A percentile compares a stretch with the other conserved stretches of the same genome.
These are phyloP conservation scores for Ogataea methanolica DNA, from an alignment of 805 yeast genomes.

Conservation along the genomic window DNA sequence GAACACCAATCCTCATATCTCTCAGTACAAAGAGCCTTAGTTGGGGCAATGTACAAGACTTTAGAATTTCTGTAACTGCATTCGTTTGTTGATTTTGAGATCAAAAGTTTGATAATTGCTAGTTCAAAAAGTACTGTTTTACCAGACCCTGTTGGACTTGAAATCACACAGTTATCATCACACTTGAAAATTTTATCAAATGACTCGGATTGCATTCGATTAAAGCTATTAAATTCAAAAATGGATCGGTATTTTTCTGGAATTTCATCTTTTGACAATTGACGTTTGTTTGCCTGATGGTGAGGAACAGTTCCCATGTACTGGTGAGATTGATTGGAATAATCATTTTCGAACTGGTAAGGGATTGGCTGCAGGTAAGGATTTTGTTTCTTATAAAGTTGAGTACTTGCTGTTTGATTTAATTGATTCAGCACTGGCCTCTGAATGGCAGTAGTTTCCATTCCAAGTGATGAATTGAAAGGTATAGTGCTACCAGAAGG, in stretches of 20 bases:
- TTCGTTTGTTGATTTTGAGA: constrained; percentile 18
- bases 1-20: constrained; percentile 41
- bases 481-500: background rate
- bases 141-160: constrained; percentile 60
- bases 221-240: constrained; percentile 36
- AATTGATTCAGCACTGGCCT: too few species aligned
- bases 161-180: constrained; percentile 39
- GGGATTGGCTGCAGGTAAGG: background rate
- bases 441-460: background rate
- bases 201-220: constrained; percentile 47
- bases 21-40: constrained; percentile 53
- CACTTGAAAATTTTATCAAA: constrained; percentile 33
- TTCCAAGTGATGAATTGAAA: background rate
- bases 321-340: background rate
- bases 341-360: background rate
- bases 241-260: constrained; percentile 34
- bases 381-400: too few species aligned
- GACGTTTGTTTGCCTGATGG: background rate
- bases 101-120: constrained; percentile 38
- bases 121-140: constrained; percentile 52
- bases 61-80: constrained; percentile 22
- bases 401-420: too few species aligned
- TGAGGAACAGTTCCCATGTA: background rate
- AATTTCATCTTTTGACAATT: constrained; percentile 14
- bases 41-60: constrained; percentile 53